phyloP scores from a whole-genome alignment of 768 basidiomycete genomes.

The Lactarius evosmus region DNA sequence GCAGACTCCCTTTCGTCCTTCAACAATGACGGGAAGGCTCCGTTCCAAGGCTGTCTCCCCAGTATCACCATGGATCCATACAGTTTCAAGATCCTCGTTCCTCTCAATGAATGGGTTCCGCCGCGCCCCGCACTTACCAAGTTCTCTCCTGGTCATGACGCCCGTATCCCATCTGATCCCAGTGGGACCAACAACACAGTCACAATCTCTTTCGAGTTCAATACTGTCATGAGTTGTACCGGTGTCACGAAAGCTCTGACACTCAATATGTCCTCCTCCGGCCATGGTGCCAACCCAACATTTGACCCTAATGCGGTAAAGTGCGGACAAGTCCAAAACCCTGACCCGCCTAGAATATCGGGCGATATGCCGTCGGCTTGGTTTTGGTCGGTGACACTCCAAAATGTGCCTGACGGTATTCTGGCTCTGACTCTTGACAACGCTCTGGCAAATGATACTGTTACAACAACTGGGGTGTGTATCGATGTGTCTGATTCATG shows the following conservation, averaged over 20 bases:
- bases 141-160: conserved; percentile 85
- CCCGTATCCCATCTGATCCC: conserved; percentile 52
- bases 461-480: conserved; percentile 53
- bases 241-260: conserved; percentile 61
- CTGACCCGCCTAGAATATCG: conserved; percentile 48
- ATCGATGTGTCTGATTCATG: conserved; percentile 10
- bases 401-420: conserved; percentile 78
- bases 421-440: conserved; percentile 67
- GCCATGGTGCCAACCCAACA: conserved; percentile 53
- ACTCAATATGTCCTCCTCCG: conserved; percentile 68
- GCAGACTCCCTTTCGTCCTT: conserved; percentile 62
- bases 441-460: conserved; percentile 42
- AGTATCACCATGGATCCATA: conserved; percentile 65
- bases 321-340: conserved; percentile 50
- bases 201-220: conserved; percentile 77
- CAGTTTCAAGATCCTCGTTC: conserved; percentile 82
- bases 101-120: conserved; percentile 58
- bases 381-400: conserved; percentile 72
- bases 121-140: conserved; percentile 72
- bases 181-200: conserved; percentile 54
- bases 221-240: conserved; percentile 67
- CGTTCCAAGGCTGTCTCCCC: conserved; percentile 73
- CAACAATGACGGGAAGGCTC: conserved; percentile 53
- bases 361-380: conserved; percentile 59
- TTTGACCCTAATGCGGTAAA: conserved; percentile 42